Evolutionary conservation across 306 rosid species (phyloP).

Genomic region (Lithocarpus polystachyus): DNA sequence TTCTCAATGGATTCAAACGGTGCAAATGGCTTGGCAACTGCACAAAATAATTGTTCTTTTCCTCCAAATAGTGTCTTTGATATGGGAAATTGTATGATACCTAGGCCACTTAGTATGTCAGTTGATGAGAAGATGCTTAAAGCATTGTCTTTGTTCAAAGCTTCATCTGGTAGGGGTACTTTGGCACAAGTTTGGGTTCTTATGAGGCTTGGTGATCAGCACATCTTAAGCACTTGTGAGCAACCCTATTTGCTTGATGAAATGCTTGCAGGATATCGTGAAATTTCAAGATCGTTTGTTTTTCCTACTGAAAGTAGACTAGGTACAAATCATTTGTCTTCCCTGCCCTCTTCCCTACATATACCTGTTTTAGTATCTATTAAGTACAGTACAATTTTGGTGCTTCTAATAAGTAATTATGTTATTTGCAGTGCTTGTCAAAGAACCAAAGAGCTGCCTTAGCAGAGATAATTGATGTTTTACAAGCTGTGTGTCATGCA

Average conservation of each 20-base stretch:
- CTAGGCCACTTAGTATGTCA: slow-evolving; percentile 44
- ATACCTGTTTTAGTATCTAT: not conserved
- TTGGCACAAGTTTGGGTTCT: slow-evolving; percentile 96
- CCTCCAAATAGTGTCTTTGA: slow-evolving; percentile 29
- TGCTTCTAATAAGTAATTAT: slow-evolving; percentile 23
- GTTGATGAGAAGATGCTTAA: slow-evolving; percentile 82
- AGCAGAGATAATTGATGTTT: slow-evolving; percentile 67
- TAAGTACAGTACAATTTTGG: not conserved
- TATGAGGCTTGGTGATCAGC: slow-evolving; percentile 47
- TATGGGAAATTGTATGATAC: slow-evolving; percentile 19
- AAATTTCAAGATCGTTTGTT: slow-evolving; percentile 67
- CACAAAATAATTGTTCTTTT: slow-evolving; percentile 30
- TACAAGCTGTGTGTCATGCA: slow-evolving; percentile 80
- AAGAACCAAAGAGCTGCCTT: slow-evolving; percentile 56
- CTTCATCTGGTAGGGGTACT: slow-evolving; percentile 67
- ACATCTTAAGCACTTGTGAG: slow-evolving; percentile 69
- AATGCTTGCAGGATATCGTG: slow-evolving; percentile 76
- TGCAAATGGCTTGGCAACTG: slow-evolving; percentile 29
- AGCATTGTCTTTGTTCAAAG: slow-evolving; percentile 76
- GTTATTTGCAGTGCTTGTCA: slow-evolving; percentile 54
- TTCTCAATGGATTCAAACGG: slow-evolving; percentile 28
- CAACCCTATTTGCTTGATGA: slow-evolving; percentile 89
- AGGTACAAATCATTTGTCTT: slow-evolving; percentile 37
- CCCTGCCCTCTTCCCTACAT: not conserved
- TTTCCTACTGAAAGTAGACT: slow-evolving; percentile 59